phyloP scores from a whole-genome alignment of 352 stramenopile genomes.

The Phytophthora lateralis region DNA sequence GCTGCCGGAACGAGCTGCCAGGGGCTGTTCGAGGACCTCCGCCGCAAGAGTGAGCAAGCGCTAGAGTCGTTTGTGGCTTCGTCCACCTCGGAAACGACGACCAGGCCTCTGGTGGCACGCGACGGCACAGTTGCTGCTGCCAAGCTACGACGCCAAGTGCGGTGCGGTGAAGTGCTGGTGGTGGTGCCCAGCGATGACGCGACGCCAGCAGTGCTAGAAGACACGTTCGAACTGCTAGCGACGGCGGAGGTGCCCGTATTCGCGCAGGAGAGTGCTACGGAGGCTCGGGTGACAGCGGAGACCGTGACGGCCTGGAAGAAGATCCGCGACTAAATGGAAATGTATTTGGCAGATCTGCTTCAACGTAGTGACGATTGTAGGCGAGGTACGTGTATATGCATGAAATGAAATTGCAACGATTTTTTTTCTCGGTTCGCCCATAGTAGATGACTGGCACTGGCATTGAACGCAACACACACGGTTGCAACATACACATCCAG shows the following conservation, averaged over 20 bases:
- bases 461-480: not conserved
- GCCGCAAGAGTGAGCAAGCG: slow-evolving; percentile 59
- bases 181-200: slow-evolving; percentile 51
- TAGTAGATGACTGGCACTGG: not conserved
- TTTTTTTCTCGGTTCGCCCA: not conserved
- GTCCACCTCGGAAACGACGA: slow-evolving; percentile 32
- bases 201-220: slow-evolving; percentile 31
- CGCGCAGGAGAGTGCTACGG: slow-evolving; percentile 49
- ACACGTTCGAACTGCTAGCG: slow-evolving; percentile 55
- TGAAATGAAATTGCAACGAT: slow-evolving; percentile 16
- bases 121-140: slow-evolving; percentile 48
- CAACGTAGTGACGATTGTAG: not conserved
- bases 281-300: slow-evolving; percentile 53
- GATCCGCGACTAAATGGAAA: slow-evolving; percentile 30
- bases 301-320: slow-evolving; percentile 58
- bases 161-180: slow-evolving; percentile 58
- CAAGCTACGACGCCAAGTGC: slow-evolving; percentile 59
- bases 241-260: slow-evolving; percentile 56
- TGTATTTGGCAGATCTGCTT: slow-evolving; percentile 2
- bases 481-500: not conserved
- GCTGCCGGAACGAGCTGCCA: slow-evolving; percentile 27
- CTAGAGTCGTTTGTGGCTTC: slow-evolving; percentile 59
- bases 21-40: slow-evolving; percentile 61
- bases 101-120: slow-evolving; percentile 37
- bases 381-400: slow-evolving; percentile 7